These are phyloP conservation scores for Xylariaceae sp. DNA, from an alignment of 2,329 filamentous ascomycete species.

Conservation along the genomic window DNA sequence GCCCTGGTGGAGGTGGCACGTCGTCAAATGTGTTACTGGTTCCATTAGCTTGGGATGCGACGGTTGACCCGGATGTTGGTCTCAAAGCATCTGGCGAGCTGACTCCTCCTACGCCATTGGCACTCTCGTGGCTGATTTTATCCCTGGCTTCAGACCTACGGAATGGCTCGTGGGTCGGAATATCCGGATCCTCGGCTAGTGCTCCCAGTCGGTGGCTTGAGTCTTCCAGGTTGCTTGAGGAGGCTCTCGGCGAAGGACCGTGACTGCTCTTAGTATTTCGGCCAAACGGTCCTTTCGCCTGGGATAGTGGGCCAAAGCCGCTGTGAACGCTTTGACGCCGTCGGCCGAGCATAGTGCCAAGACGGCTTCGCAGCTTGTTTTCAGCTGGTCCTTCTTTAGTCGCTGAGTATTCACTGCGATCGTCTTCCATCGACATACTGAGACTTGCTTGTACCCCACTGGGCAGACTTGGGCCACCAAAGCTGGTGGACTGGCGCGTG, in stretches of 20 bases:
- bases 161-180: slow-evolving; percentile 28
- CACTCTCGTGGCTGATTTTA: slow-evolving; percentile 38
- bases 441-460: slow-evolving; percentile 26
- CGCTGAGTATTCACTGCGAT: slow-evolving; percentile 43
- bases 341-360: slow-evolving; percentile 65
- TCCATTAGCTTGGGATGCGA: slow-evolving; percentile 43
- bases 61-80: slow-evolving; percentile 30
- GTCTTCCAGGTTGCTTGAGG: slow-evolving; percentile 55
- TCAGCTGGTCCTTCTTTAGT: slow-evolving; percentile 42
- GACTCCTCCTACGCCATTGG: slow-evolving; percentile 42
- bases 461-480: slow-evolving; percentile 26
- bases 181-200: slow-evolving; percentile 51
- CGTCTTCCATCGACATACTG: slow-evolving; percentile 34
- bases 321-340: slow-evolving; percentile 62
- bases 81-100: slow-evolving; percentile 29
- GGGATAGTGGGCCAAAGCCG: slow-evolving; percentile 53
- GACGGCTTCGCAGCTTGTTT: slow-evolving; percentile 55
- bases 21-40: slow-evolving; percentile 39
- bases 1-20: slow-evolving; percentile 47
- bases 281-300: slow-evolving; percentile 55
- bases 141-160: slow-evolving; percentile 31
- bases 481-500: slow-evolving; percentile 38
- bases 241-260: slow-evolving; percentile 54
- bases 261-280: slow-evolving; percentile 60
- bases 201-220: slow-evolving; percentile 50